These are phyloP conservation scores for Thalia dealbata DNA, from an alignment of 176 grass and related monocot genomes.

Conservation along the genomic window DNA sequence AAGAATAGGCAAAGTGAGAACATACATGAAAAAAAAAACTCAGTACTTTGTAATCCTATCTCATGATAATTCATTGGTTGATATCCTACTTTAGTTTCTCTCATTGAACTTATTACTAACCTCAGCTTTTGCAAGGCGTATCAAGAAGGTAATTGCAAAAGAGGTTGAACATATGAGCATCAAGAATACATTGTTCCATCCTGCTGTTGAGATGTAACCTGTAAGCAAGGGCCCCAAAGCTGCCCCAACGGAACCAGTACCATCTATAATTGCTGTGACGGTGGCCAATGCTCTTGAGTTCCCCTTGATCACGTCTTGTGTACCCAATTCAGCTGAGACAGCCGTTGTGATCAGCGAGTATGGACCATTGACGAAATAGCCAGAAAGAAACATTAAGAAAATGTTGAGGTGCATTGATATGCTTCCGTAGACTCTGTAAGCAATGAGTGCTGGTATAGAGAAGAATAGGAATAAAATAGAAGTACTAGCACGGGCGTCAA, in stretches of 20 bases:
- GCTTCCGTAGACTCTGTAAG: slow-evolving; percentile 66
- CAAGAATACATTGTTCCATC: slow-evolving; percentile 88
- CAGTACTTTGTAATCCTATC: background rate
- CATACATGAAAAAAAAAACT: background rate
- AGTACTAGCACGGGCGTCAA: slow-evolving; percentile 53
- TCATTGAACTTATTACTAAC: slow-evolving; percentile 37
- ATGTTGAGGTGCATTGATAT: slow-evolving; percentile 76
- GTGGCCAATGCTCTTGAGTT: slow-evolving; percentile 85
- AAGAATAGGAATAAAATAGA: slow-evolving; percentile 66
- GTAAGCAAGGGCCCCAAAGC: slow-evolving; percentile 81
- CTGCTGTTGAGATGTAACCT: slow-evolving; percentile 86
- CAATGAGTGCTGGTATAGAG: slow-evolving; percentile 66
- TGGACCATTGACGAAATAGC: slow-evolving; percentile 87
- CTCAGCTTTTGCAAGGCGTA: slow-evolving; percentile 62
- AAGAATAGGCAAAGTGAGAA: background rate
- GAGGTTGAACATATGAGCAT: slow-evolving; percentile 79
- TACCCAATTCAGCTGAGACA: slow-evolving; percentile 85
- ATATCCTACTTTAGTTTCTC: slow-evolving; percentile 23
- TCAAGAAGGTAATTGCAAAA: slow-evolving; percentile 70
- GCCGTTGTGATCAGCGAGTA: slow-evolving; percentile 97
- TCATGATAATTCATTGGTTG: background rate
- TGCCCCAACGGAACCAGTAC: slow-evolving; percentile 78
- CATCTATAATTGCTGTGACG: slow-evolving; percentile 81
- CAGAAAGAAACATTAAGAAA: slow-evolving; percentile 74
- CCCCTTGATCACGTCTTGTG: slow-evolving; percentile 59